A percentile compares a stretch with the other conserved stretches of the same genome.
Evolutionary conservation across 768 basidiomycete genomes (phyloP).

Genomic region (Punctularia strigosozonata): DNA sequence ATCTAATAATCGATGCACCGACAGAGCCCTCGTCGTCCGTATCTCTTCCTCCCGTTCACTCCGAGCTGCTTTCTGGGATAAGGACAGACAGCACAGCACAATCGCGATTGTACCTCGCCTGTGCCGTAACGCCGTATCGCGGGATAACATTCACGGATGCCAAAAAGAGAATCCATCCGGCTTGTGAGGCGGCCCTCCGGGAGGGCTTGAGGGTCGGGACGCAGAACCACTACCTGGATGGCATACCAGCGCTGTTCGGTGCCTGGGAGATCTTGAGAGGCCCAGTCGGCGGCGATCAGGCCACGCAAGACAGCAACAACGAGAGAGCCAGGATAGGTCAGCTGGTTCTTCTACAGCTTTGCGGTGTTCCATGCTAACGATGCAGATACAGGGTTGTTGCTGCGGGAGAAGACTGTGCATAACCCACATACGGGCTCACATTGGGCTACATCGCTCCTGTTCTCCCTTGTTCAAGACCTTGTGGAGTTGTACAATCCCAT

Average conservation of each 20-base stretch:
- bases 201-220: slow-evolving; percentile 79
- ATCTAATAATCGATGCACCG: slow-evolving; percentile 27
- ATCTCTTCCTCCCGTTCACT: slow-evolving; percentile 31
- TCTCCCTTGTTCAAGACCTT: slow-evolving; percentile 66
- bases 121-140: slow-evolving; percentile 62
- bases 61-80: slow-evolving; percentile 17
- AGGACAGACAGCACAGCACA: slow-evolving; percentile 26
- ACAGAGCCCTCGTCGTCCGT: slow-evolving; percentile 10
- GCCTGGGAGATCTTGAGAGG: slow-evolving; percentile 34
- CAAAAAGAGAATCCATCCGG: slow-evolving; percentile 49
- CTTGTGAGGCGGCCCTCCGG: slow-evolving; percentile 60
- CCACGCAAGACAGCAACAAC: too few species aligned
- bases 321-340: slow-evolving; percentile 51
- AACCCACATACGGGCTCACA: slow-evolving; percentile 46
- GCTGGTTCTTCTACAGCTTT: background rate
- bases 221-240: slow-evolving; percentile 68
- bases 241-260: slow-evolving; percentile 54
- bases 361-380: background rate
- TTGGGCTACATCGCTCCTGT: slow-evolving; percentile 65
- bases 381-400: slow-evolving; percentile 48
- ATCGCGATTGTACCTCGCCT: slow-evolving; percentile 68
- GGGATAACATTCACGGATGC: slow-evolving; percentile 45
- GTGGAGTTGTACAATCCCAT: slow-evolving; percentile 35
- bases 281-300: too few species aligned
- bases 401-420: slow-evolving; percentile 60